Evolutionary conservation across 176 grass and related monocot species (phyloP), one percentile per base, ranked within the genome.

Genomic region (Aegilops bicornis): DNA sequence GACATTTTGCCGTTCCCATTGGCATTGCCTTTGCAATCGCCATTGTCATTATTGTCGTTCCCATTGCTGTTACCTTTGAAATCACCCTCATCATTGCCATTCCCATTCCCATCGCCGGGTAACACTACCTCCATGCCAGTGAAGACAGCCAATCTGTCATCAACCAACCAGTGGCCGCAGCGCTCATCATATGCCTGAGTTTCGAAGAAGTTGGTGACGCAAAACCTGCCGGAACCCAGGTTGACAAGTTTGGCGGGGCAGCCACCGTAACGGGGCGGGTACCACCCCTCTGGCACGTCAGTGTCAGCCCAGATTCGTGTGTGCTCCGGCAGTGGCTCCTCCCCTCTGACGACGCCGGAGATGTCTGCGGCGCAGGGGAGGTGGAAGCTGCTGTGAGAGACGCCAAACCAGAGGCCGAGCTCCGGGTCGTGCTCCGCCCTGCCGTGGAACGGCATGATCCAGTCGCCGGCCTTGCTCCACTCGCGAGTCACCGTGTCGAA

Each of bases 151-250:
- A 43, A 73, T 13, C 5, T 23, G 10, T 24, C 8, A 4, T 24
- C 20, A 37, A 20, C 7, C 7, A 5, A 9, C 3, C 4, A 1
- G 1, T 2, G 33, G 33, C 10, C 3, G 20, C 19, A 39, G 8
- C 4, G 4, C 4, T 0, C 0, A 19, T 11, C 7, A 0, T 10
- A 19, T 0, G 0, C 17, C 68, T 7, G 12, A 40, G 45, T 30
- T 15, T 56, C 12, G 43, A 14, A 47, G 45, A 47, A 14, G 45
- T 47, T 47, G 8, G 74, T 19, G 48, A 77, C 58, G 75, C 50
- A 77, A 5, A 77, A 59, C 17, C 75, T 77, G 47, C 75, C 29
- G 0, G 17, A 77, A 10, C 75, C 75, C 1, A 77, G 48, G 50
- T 6, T 13, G 45, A 47, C 45, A 1, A 47, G 0, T 5, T 78